Percentiles rank a stretch among this genome's conserved stretches.
phyloP scores from a whole-genome alignment of 768 basidiomycete genomes.

The Amanita pallidorosea region DNA sequence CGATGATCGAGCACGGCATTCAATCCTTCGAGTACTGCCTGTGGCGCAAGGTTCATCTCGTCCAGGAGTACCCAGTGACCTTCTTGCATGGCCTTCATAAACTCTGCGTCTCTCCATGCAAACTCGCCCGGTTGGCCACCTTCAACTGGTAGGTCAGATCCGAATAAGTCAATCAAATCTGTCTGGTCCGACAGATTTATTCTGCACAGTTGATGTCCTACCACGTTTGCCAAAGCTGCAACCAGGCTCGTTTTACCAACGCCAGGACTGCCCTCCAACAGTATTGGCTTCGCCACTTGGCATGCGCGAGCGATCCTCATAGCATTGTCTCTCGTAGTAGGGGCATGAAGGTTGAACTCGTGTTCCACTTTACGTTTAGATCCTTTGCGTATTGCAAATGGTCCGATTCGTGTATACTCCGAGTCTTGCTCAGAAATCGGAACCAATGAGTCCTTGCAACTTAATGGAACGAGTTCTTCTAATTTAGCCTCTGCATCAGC shows the following conservation, averaged over 20 bases:
- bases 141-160: slow-evolving; percentile 91
- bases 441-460: slow-evolving; percentile 15
- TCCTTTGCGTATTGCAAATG: slow-evolving; percentile 65
- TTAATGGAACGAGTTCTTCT: slow-evolving; percentile 41
- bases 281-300: slow-evolving; percentile 82
- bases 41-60: slow-evolving; percentile 98
- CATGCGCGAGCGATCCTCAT: slow-evolving; percentile 84
- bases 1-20: slow-evolving; percentile 96
- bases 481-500: slow-evolving; percentile 45
- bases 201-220: slow-evolving; percentile 73
- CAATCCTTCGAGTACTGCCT: slow-evolving; percentile 92
- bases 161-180: slow-evolving; percentile 91
- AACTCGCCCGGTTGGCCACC: slow-evolving; percentile 88
- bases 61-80: slow-evolving; percentile 97
- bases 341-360: slow-evolving; percentile 74
- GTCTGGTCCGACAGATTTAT: slow-evolving; percentile 99
- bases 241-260: slow-evolving; percentile 96
- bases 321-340: slow-evolving; percentile 82
- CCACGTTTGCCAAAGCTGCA: slow-evolving; percentile 70
- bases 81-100: slow-evolving; percentile 85
- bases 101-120: slow-evolving; percentile 95
- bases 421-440: slow-evolving; percentile 22
- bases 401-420: slow-evolving; percentile 48
- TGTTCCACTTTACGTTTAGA: slow-evolving; percentile 21
- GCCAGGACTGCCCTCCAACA: slow-evolving; percentile 95